These are phyloP conservation scores for Wickerhamiella slavikovae DNA, from an alignment of 805 yeast genomes.

Conservation along the genomic window DNA sequence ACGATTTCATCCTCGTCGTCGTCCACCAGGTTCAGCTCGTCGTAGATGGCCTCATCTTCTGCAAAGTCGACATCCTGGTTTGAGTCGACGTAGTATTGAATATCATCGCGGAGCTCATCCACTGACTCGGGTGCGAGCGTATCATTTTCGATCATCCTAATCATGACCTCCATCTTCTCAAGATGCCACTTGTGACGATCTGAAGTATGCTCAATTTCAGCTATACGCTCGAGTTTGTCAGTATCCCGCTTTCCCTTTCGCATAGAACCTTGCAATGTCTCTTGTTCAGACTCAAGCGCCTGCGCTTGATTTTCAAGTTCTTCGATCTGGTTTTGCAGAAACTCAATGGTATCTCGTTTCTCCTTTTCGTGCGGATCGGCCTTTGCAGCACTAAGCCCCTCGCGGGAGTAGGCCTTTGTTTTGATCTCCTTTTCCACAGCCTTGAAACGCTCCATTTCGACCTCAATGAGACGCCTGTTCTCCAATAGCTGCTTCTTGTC, in stretches of 20 bases:
- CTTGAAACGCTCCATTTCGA: constrained; percentile 84
- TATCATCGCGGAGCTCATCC: constrained; percentile 65
- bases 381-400: constrained; percentile 54
- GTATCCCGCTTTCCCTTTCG: constrained; percentile 43
- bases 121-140: constrained; percentile 59
- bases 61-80: constrained; percentile 85
- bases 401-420: constrained; percentile 84
- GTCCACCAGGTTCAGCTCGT: constrained; percentile 52
- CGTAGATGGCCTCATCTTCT: constrained; percentile 85
- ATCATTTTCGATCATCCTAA: constrained; percentile 61
- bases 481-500: constrained; percentile 69
- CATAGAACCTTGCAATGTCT: constrained; percentile 27
- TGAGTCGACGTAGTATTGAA: constrained; percentile 80
- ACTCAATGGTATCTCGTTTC: constrained; percentile 50
- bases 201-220: constrained; percentile 38
- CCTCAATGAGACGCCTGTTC: constrained; percentile 41
- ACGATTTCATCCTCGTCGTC: constrained; percentile 30
- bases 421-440: constrained; percentile 84
- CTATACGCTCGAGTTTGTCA: constrained; percentile 34
- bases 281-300: constrained; percentile 51
- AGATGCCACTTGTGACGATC: constrained; percentile 69
- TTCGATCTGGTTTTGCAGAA: constrained; percentile 50
- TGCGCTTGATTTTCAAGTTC: constrained; percentile 71
- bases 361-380: constrained; percentile 67
- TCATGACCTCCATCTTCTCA: constrained; percentile 52